A percentile compares a stretch with the other conserved stretches of the same genome.
These are phyloP conservation scores for Skeletonema grethae DNA, from an alignment of 108 stramenopile species.

Conservation along the genomic window DNA sequence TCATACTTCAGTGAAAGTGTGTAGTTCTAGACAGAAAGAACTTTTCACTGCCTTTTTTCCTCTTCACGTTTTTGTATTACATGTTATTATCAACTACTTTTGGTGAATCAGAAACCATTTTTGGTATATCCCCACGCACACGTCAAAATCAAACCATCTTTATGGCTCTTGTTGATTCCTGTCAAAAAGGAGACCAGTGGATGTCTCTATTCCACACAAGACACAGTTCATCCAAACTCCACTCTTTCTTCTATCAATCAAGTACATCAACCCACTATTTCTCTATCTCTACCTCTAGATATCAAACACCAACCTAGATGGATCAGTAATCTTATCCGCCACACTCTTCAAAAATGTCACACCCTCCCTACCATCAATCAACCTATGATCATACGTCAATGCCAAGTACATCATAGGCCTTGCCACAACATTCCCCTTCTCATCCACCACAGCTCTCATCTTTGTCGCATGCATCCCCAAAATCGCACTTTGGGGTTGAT, in stretches of 20 bases:
- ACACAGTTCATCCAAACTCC: not conserved
- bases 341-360: constrained; percentile 99
- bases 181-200: not conserved
- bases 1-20: too few species aligned
- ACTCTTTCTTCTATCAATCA: not conserved
- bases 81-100: not conserved
- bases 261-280: not conserved
- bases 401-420: constrained; percentile 99
- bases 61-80: not conserved
- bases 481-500: constrained; percentile 99
- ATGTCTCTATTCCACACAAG: not conserved
- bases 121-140: not conserved
- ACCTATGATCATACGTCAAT: constrained; percentile 99
- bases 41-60: not conserved
- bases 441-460: constrained; percentile 95
- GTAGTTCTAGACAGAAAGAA: not conserved
- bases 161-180: not conserved
- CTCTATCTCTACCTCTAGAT: constrained; percentile 53
- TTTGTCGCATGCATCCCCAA: constrained; percentile 99
- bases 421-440: constrained; percentile 95
- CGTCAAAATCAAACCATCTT: not conserved
- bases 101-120: not conserved
- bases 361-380: constrained; percentile 99
- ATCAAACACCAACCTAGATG: constrained; percentile 90
- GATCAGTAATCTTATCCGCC: constrained; percentile 97